Base-by-base conservation (phyloP, 805 yeast genomes). In the Saccharomycopsis fibuligera region DNA sequence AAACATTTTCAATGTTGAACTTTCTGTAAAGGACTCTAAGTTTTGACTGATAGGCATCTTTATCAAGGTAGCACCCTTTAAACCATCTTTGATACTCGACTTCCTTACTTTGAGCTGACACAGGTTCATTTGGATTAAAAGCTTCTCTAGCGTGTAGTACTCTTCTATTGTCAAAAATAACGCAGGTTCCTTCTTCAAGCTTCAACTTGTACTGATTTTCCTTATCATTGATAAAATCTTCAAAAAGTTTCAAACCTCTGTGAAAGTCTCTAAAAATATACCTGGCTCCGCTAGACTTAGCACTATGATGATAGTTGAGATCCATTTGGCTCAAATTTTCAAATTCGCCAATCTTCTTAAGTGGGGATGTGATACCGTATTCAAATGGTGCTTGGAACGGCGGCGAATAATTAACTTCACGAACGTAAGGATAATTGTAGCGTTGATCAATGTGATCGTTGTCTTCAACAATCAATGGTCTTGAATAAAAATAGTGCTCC, bases 321-420 rank as follows among this genome's bases (percentile, higher is more conserved):
- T 48, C 51, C 48, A 48, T 41, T 36, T 45, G 48, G 23, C 47
- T 43, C 35, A 48, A 56, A 56, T 54, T 48, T 24, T 47, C 47
- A 29, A 6, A 65, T 8, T 53, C 55, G 4, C 58, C 58, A 9
- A 53, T 48, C 10, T 57, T 55, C 38, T 51, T 53, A n/a, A 55
- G 49, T 24, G 66, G 63, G 8, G 65, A 65, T n/a, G 71, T 68
- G 10, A 76, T 72, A 16, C 79, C 80, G 48, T 64, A 64, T 54
- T 83, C 87, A 51, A 79, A 76, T 1, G 91, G 91, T 0, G 86
- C 91, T 60, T 85, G 95, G 66, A 83, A 86, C 9, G 90, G 91
- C 1, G 95, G 93, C 0, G 91, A 78, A 61, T 84, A 85, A 59
- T 82, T 83, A 19, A 83, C 76, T 45, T 75, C 80, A 55, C 74